Evolutionary conservation across 2,329 filamentous ascomycete genomes (phyloP).

Genomic region (Trichophyton equinum): DNA sequence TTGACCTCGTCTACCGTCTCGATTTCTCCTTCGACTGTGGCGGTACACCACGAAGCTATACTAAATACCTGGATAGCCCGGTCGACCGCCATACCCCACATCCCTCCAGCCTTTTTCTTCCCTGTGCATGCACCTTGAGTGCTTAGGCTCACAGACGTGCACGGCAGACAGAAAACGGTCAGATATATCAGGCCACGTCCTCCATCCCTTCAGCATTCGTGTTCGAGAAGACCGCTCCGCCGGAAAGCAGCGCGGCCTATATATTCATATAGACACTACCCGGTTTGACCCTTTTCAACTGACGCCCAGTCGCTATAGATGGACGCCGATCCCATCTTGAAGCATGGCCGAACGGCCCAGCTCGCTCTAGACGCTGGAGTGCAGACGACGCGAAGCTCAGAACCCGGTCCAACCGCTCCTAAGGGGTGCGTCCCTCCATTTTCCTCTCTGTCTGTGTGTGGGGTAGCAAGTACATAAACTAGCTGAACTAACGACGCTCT

Average conservation of each 20-base stretch:
- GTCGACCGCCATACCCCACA: constrained; percentile 1
- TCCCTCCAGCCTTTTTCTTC: not conserved
- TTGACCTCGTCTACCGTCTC: not conserved
- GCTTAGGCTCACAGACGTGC: not conserved
- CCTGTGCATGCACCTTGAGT: not conserved
- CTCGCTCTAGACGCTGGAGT: not conserved
- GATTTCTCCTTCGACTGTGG: not conserved
- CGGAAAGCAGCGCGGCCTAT: not conserved
- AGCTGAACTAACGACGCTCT: not conserved
- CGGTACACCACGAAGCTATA: not conserved
- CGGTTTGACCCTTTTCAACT: not conserved
- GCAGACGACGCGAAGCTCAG: not conserved
- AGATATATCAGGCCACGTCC: not conserved
- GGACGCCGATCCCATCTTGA: not conserved
- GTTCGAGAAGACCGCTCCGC: not conserved
- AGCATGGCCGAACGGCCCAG: constrained; percentile 1
- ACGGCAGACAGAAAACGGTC: not conserved
- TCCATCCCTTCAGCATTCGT: not conserved
- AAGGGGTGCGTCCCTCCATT: not conserved
- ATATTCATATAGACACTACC: not conserved
- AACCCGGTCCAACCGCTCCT: not conserved
- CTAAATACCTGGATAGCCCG: not conserved
- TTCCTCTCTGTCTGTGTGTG: not conserved
- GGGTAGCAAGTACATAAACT: not conserved
- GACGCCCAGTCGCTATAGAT: not conserved